Evolutionary conservation across 768 basidiomycete genomes (phyloP).

Genomic region (Psilocybe sp.): DNA sequence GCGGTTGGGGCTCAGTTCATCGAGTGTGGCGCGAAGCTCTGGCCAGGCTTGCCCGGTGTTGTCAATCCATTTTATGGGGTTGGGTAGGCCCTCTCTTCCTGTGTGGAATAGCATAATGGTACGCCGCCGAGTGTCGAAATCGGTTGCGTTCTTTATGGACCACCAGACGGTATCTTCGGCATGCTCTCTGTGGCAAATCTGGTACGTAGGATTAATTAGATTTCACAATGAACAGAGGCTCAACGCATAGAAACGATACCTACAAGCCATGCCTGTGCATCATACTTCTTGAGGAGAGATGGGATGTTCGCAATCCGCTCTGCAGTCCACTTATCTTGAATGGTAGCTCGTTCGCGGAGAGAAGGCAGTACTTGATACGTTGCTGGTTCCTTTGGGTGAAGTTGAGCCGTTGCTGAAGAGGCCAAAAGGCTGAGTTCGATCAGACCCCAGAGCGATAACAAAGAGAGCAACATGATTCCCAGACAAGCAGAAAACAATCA

Average conservation of each 20-base stretch:
- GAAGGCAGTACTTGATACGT: constrained; percentile 33
- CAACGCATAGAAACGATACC: constrained; percentile 5
- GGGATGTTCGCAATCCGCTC: constrained; percentile 41
- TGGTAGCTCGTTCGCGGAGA: constrained; percentile 36
- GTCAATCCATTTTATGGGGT: constrained; percentile 46
- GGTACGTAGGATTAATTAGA: constrained; percentile 1
- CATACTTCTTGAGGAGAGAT: constrained; percentile 37
- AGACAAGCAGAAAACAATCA: too few relatives aligned
- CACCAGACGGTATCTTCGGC: constrained; percentile 55
- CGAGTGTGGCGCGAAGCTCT: constrained; percentile 35
- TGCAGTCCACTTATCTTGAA: constrained; percentile 38
- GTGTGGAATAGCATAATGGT: constrained; percentile 50
- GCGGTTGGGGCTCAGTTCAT: constrained; percentile 31
- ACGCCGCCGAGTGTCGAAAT: constrained; percentile 44
- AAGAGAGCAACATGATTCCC: not conserved
- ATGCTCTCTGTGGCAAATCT: constrained; percentile 49
- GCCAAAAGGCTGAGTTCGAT: not conserved
- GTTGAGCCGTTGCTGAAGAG: constrained; percentile 6
- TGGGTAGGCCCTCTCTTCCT: constrained; percentile 31
- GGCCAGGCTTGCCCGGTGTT: constrained; percentile 49
- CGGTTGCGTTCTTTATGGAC: constrained; percentile 47
- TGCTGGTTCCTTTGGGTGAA: constrained; percentile 29
- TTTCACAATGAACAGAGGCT: not conserved
- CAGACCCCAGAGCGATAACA: not conserved
- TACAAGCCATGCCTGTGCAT: constrained; percentile 42